Evolutionary conservation across 179 eudicot genomes (phyloP).

Genomic region (Nepenthes alata): DNA sequence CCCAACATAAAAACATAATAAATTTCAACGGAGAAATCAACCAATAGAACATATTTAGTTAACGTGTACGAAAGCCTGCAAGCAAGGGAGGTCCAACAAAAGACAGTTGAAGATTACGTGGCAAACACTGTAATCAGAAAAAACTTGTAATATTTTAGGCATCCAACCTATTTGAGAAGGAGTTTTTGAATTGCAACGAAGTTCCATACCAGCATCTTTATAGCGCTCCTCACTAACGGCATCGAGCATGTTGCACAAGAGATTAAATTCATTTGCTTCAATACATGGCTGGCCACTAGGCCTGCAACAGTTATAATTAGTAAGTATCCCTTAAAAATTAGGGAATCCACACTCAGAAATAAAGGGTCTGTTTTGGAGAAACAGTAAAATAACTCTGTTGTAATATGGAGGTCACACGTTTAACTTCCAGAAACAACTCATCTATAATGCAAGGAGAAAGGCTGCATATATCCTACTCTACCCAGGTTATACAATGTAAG

Average conservation of each 20-base stretch:
- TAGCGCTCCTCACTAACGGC: slow-evolving; percentile 76
- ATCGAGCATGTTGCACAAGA: slow-evolving; percentile 63
- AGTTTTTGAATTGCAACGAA: not conserved
- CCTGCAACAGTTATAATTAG: slow-evolving; percentile 24
- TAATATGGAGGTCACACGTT: too few relatives aligned
- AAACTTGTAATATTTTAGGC: not conserved
- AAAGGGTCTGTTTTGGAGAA: too few relatives aligned
- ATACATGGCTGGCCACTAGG: slow-evolving; percentile 49
- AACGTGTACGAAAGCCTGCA: too few relatives aligned
- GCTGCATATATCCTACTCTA: too few relatives aligned
- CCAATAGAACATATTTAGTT: too few relatives aligned
- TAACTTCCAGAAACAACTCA: too few relatives aligned
- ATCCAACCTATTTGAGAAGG: not conserved
- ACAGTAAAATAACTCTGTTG: too few relatives aligned
- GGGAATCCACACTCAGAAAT: not conserved
- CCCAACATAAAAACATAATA: too few relatives aligned
- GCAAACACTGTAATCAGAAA: not conserved
- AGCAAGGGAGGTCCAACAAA: not conserved
- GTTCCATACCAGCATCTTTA: slow-evolving; percentile 56
- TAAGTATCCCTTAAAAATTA: not conserved
- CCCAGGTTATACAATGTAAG: too few relatives aligned
- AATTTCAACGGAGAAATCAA: too few relatives aligned
- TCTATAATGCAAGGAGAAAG: too few relatives aligned
- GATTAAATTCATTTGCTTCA: slow-evolving; percentile 62
- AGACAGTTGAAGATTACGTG: not conserved